phyloP scores from a whole-genome alignment of 306 rosid genomes.

The Medicago arabica region DNA sequence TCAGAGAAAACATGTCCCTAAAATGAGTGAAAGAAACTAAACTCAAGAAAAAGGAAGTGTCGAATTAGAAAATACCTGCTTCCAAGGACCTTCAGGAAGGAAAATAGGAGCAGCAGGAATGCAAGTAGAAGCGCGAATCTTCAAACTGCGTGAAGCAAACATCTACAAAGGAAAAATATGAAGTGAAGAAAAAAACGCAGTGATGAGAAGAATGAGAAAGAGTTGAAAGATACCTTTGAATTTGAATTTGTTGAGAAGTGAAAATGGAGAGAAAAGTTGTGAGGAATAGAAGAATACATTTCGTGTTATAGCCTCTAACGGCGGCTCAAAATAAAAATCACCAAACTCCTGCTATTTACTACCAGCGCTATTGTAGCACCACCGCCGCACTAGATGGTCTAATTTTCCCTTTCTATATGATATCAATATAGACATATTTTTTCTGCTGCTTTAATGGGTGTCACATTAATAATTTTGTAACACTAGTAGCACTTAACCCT shows the following conservation, averaged over 20 bases:
- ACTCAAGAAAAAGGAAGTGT: not conserved
- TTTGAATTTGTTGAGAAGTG: constrained; percentile 17
- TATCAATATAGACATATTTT: too few relatives aligned
- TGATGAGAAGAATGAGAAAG: not conserved
- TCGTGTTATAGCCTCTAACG: too few relatives aligned
- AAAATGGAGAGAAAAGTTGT: constrained; percentile 45
- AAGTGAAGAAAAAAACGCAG: not conserved
- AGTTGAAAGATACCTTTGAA: not conserved
- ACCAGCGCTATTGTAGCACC: too few relatives aligned
- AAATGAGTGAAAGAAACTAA: not conserved
- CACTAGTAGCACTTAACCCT: too few relatives aligned
- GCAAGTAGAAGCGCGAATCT: constrained; percentile 45
- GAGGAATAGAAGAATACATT: constrained; percentile 56
- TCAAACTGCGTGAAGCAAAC: constrained; percentile 24
- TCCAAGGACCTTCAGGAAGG: constrained; percentile 95
- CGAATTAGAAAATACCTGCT: constrained; percentile 56
- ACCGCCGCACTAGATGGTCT: too few relatives aligned
- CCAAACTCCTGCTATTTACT: too few relatives aligned
- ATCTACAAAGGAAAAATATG: not conserved
- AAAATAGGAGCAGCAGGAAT: constrained; percentile 85
- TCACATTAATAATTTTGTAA: too few relatives aligned
- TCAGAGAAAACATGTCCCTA: not conserved
- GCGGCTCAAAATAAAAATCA: too few relatives aligned
- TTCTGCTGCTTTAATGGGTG: too few relatives aligned
- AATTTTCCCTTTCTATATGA: too few relatives aligned